phyloP scores from a whole-genome alignment of 1,284 basidiomycete genomes.

The Puccinia triticina region DNA sequence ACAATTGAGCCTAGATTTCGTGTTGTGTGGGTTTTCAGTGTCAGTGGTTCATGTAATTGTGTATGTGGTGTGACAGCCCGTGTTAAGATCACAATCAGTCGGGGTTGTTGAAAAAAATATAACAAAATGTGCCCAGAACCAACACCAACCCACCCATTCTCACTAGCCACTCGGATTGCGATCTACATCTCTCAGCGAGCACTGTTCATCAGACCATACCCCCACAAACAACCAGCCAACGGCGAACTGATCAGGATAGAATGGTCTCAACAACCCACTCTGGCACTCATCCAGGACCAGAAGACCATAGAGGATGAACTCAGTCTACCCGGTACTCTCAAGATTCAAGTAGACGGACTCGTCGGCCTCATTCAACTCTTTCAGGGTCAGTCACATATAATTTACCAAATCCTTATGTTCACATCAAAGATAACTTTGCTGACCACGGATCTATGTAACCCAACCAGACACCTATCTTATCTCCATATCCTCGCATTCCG shows the following conservation, averaged over 20 bases:
- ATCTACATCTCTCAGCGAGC: neutral
- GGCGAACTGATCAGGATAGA: conserved; percentile 1
- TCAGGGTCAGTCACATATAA: conserved; percentile 26
- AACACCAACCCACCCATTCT: neutral
- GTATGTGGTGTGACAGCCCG: no score
- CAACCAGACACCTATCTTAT: conserved; percentile 44
- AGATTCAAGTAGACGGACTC: conserved; percentile 32
- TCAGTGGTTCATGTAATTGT: no score
- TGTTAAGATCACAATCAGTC: no score
- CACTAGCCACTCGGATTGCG: conserved; percentile 19
- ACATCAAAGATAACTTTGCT: neutral
- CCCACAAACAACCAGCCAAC: neutral
- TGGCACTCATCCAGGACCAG: neutral
- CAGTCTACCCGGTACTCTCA: neutral
- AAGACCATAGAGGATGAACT: conserved; percentile 25
- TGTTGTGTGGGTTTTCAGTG: no score
- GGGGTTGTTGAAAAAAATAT: no score
- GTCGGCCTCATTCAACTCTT: conserved; percentile 39
- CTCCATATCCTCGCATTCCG: conserved; percentile 33
- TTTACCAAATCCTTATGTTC: neutral
- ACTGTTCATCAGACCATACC: conserved; percentile 25
- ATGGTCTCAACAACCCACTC: conserved; percentile 23
- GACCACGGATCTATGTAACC: neutral
- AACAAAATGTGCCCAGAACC: neutral
- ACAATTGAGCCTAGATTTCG: no score